Conservation (phyloP, 169 alveolate genomes). For the Plasmodium vivax region DNA sequence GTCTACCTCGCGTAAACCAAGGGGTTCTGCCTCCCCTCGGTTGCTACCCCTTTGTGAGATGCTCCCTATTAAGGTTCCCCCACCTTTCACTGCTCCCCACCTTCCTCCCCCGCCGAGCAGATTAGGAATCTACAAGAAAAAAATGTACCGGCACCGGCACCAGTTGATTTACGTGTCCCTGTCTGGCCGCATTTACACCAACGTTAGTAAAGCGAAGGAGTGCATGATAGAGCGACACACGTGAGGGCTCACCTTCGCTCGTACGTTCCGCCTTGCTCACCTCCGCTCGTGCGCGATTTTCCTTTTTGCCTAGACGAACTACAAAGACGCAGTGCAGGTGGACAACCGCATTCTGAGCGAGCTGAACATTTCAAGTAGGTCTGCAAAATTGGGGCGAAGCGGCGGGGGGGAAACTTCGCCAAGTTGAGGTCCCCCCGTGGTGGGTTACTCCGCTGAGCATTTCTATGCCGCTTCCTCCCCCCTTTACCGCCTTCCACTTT, state of each 20-base stretch:
- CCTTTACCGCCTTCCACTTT: background rate
- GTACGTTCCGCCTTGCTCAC: background rate
- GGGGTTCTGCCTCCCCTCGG: background rate
- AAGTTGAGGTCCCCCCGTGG: background rate
- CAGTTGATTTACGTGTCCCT: constrained; percentile 61
- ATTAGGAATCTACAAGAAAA: constrained; percentile 49
- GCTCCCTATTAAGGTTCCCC: background rate
- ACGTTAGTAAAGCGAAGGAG: constrained; percentile 13
- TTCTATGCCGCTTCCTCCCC: background rate
- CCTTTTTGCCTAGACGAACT: background rate
- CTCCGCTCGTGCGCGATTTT: background rate
- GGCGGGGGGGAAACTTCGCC: background rate
- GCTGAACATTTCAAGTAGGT: constrained; percentile 38
- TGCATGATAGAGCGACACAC: background rate
- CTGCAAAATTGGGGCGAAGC: background rate
- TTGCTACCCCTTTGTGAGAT: background rate
- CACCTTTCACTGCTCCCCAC: background rate
- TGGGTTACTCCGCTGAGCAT: background rate
- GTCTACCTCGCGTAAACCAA: background rate
- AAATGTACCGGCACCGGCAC: background rate
- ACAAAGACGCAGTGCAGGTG: constrained; percentile 9
- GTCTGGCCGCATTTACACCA: constrained; percentile 42
- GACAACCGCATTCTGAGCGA: constrained; percentile 45
- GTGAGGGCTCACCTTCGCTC: background rate
- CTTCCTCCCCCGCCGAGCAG: background rate